Conservation (phyloP, 768 basidiomycete genomes). For the Tylopilus balloui region DNA sequence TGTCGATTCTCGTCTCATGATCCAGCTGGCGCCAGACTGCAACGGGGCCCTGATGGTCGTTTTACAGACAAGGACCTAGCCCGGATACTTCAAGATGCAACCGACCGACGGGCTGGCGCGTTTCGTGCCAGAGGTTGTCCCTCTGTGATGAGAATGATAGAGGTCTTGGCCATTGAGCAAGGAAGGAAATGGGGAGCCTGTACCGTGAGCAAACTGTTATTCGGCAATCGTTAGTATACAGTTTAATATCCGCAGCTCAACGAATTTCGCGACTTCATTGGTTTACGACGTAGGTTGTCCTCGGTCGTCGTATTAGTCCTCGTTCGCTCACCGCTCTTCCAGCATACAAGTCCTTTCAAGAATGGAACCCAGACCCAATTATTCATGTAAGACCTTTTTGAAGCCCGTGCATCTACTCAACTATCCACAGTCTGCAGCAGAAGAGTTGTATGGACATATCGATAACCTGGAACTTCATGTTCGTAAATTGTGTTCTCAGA, state of each 20-base stretch:
- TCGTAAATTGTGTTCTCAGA: conserved; percentile 17
- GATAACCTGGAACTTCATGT: conserved; percentile 80
- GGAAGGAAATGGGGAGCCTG: conserved; percentile 68
- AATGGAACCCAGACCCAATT: conserved; percentile 64
- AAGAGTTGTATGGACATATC: conserved; percentile 62
- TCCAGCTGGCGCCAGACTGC: conserved; percentile 34
- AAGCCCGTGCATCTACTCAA: neutral
- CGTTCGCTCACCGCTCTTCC: conserved; percentile 8
- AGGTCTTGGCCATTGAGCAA: conserved; percentile 66
- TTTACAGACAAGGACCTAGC: conserved; percentile 67
- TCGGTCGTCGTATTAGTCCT: neutral
- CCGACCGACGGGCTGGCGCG: conserved; percentile 52
- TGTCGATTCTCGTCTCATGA: neutral
- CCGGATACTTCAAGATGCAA: conserved; percentile 56
- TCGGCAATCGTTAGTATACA: neutral
- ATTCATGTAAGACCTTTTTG: conserved; percentile 44
- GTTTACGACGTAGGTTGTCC: conserved; percentile 54
- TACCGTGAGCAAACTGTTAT: conserved; percentile 43
- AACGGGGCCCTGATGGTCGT: conserved; percentile 46
- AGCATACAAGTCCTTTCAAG: conserved; percentile 62
- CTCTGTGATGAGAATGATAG: conserved; percentile 58
- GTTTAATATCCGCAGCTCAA: conserved; percentile 42
- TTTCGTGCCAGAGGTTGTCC: conserved; percentile 71
- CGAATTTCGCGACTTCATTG: conserved; percentile 69
- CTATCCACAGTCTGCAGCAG: conserved; percentile 49